A percentile compares a stretch with the other conserved stretches of the same genome.
These are phyloP conservation scores for Podospora didyma DNA, from an alignment of 495 filamentous ascomycete genomes.

Conservation along the genomic window DNA sequence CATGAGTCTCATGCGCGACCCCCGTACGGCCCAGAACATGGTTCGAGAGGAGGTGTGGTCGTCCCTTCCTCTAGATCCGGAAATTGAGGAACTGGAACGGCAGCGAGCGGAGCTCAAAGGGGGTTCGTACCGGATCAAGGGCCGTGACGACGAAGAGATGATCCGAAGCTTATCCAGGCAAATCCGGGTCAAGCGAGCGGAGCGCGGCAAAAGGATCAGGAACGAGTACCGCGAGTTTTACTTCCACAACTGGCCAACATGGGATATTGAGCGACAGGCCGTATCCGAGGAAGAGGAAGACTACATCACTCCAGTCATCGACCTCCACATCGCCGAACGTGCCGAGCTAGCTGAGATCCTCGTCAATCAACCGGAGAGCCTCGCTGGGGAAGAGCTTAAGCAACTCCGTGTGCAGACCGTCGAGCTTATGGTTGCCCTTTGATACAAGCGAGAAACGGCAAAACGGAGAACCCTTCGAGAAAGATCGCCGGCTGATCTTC, in stretches of 20 bases:
- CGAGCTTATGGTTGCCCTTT: background rate
- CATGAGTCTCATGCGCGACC: constrained; percentile 23
- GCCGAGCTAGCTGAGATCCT: background rate
- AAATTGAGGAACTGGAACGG: constrained; percentile 18
- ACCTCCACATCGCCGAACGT: background rate
- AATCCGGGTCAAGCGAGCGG: background rate
- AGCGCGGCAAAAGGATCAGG: background rate
- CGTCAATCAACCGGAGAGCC: background rate
- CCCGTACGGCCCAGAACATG: constrained; percentile 13
- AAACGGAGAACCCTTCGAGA: background rate
- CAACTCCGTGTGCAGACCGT: background rate
- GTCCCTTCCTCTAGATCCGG: constrained; percentile 13
- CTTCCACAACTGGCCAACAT: background rate
- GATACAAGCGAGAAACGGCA: background rate
- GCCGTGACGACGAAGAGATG: constrained; percentile 4
- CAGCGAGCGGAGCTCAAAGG: constrained; percentile 15
- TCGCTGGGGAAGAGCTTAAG: background rate
- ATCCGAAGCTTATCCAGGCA: background rate
- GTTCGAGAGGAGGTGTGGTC: constrained; percentile 19
- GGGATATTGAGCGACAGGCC: no score
- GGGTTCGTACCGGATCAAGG: constrained; percentile 11
- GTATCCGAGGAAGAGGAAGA: background rate
- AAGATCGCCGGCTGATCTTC: background rate
- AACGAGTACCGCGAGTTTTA: background rate
- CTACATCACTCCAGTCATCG: background rate